Conservation (phyloP, 257 asterid genomes). For the Thymus quinquecostatus region DNA sequence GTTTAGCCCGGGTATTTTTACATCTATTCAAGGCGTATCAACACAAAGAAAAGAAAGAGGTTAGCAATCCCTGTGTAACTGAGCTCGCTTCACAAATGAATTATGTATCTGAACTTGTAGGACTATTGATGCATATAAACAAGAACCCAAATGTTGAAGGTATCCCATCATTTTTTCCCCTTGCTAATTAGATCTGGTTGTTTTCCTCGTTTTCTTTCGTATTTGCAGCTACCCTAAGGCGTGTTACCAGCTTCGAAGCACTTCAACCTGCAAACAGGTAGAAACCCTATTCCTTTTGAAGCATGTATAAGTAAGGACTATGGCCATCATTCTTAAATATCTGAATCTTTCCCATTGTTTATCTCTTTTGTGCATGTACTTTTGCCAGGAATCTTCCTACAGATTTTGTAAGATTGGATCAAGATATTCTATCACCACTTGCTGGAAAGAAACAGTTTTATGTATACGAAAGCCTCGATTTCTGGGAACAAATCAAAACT, state of each 20-base stretch:
- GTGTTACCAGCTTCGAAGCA: conserved; percentile 89
- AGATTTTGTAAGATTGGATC: conserved; percentile 90
- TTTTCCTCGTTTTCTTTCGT: conserved; percentile 1
- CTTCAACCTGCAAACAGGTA: conserved; percentile 78
- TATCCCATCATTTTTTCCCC: too few relatives aligned
- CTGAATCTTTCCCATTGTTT: not conserved
- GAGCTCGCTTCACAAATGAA: not conserved
- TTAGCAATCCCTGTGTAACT: conserved; percentile 32
- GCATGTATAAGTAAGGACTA: not conserved
- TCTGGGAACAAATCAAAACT: conserved; percentile 93
- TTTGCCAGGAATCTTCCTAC: conserved; percentile 69
- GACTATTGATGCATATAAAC: not conserved
- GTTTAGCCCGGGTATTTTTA: conserved; percentile 76
- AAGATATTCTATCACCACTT: conserved; percentile 87
- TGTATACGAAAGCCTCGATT: conserved; percentile 79
- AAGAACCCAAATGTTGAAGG: not conserved
- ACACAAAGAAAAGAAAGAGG: conserved; percentile 84
- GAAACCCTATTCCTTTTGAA: conserved; percentile 11
- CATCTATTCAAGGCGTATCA: conserved; percentile 81
- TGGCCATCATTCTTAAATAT: not conserved
- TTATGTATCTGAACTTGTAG: not conserved
- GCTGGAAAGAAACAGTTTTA: conserved; percentile 86
- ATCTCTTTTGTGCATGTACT: not conserved
- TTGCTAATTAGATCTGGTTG: not conserved
- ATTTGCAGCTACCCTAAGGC: conserved; percentile 77